Evolutionary conservation across 2,329 filamentous ascomycete species (phyloP).

Genomic region (Hansfordia pulvinata): DNA sequence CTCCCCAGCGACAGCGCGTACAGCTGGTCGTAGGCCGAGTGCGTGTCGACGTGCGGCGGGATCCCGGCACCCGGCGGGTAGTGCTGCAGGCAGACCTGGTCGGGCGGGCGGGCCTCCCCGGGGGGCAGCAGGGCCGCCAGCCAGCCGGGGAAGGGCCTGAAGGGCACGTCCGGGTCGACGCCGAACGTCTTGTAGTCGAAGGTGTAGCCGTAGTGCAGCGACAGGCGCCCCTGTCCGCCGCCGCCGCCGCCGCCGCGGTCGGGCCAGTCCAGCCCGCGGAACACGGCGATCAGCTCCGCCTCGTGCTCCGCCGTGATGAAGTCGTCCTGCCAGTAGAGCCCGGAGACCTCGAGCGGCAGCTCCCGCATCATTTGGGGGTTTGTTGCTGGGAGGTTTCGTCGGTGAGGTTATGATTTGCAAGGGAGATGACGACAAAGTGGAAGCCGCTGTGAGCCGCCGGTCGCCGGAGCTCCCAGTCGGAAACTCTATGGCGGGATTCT

Average conservation of each 20-base stretch:
- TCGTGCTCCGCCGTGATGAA: constrained; percentile 33
- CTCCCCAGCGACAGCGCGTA: constrained; percentile 12
- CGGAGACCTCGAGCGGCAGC: too few relatives aligned
- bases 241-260: constrained; percentile 5
- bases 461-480: too few relatives aligned
- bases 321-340: constrained; percentile 28
- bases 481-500: too few relatives aligned
- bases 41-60: constrained; percentile 47
- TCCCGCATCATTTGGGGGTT: too few relatives aligned
- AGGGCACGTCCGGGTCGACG: constrained; percentile 33
- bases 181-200: constrained; percentile 46
- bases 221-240: constrained; percentile 27
- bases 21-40: constrained; percentile 24
- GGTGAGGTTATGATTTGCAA: too few relatives aligned
- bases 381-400: too few relatives aligned
- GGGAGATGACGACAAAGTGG: too few relatives aligned
- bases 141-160: constrained; percentile 36
- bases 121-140: constrained; percentile 31
- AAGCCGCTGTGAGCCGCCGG: too few relatives aligned
- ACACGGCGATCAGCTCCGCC: constrained; percentile 25
- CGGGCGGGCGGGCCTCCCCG: constrained; percentile 28
- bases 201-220: constrained; percentile 41
- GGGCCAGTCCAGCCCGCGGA: constrained; percentile 32
- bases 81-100: constrained; percentile 46
- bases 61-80: constrained; percentile 47